phyloP scores from a whole-genome alignment of 164 flowering plant species.

The Malania oleifera region DNA sequence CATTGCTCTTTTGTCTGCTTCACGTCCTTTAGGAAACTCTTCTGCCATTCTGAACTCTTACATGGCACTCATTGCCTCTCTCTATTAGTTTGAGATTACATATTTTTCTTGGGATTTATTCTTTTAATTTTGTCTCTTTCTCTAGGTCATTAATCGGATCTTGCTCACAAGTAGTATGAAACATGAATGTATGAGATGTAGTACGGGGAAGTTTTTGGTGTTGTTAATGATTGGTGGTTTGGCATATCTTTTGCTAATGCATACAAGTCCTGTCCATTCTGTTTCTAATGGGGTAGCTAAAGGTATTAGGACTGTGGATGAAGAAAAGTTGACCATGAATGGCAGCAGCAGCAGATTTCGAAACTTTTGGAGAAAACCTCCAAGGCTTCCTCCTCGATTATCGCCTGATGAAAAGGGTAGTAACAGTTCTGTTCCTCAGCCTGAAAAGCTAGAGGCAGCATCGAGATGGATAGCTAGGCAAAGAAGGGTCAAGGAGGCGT shows the following conservation, averaged over 20 bases:
- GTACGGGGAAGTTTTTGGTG: slow-evolving; percentile 74
- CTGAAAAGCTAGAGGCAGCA: slow-evolving; percentile 17
- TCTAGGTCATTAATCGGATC: slow-evolving; percentile 57
- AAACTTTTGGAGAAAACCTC: slow-evolving; percentile 65
- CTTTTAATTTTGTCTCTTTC: slow-evolving; percentile 7
- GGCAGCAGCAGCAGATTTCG: slow-evolving; percentile 28
- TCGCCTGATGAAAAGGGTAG: slow-evolving; percentile 55
- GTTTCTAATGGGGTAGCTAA: slow-evolving; percentile 26
- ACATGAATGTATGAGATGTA: slow-evolving; percentile 61
- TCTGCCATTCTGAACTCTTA: too few relatives aligned
- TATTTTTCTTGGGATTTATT: neutral
- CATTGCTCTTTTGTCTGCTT: too few relatives aligned
- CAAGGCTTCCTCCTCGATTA: slow-evolving; percentile 88
- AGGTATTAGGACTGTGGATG: slow-evolving; percentile 19
- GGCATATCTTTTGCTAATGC: slow-evolving; percentile 50
- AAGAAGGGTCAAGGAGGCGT: slow-evolving; percentile 71
- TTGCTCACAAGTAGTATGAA: slow-evolving; percentile 46
- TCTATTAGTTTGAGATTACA: neutral
- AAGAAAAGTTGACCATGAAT: slow-evolving; percentile 17
- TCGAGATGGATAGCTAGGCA: slow-evolving; percentile 59
- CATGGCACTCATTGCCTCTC: neutral
- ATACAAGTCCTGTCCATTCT: slow-evolving; percentile 30
- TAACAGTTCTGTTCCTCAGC: slow-evolving; percentile 19
- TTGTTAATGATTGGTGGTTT: slow-evolving; percentile 69
- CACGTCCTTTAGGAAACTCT: too few relatives aligned